phyloP scores from a whole-genome alignment of 768 basidiomycete species.

The Podaxis sp. region DNA sequence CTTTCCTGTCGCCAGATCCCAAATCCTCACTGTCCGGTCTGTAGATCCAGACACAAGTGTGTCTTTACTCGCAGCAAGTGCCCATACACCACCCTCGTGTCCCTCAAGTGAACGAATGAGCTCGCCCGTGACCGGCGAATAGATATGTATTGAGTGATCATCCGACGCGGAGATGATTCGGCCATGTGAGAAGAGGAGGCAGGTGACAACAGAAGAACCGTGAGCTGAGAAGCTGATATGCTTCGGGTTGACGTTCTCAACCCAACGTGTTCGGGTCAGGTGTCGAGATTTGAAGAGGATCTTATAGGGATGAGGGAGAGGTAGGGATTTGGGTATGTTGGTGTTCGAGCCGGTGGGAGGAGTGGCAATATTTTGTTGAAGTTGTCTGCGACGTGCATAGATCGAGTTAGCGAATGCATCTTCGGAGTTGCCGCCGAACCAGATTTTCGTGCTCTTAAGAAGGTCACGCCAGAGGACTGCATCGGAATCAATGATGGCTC shows the following conservation, averaged over 20 bases:
- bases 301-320: slow-evolving; percentile 86
- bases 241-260: slow-evolving; percentile 67
- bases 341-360: slow-evolving; percentile 26
- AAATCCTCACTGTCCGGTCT: slow-evolving; percentile 90
- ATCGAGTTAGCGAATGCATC: slow-evolving; percentile 76
- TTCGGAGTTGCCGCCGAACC: slow-evolving; percentile 88
- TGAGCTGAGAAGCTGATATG: slow-evolving; percentile 86
- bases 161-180: slow-evolving; percentile 97
- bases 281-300: slow-evolving; percentile 55
- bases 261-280: slow-evolving; percentile 72
- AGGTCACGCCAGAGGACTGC: slow-evolving; percentile 88
- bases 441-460: slow-evolving; percentile 79
- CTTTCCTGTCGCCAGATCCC: slow-evolving; percentile 76
- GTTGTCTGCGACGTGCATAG: slow-evolving; percentile 56
- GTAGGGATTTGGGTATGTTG: slow-evolving; percentile 48
- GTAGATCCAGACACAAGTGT: slow-evolving; percentile 90
- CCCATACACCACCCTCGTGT: slow-evolving; percentile 97
- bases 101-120: slow-evolving; percentile 77
- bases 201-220: slow-evolving; percentile 90
- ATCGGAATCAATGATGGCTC: slow-evolving; percentile 89
- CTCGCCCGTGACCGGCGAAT: slow-evolving; percentile 81
- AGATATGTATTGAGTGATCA: slow-evolving; percentile 95
- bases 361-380: not conserved
- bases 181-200: slow-evolving; percentile 89
- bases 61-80: slow-evolving; percentile 86